These are phyloP conservation scores for Ceratobasidium sp. DNA, from an alignment of 1,284 basidiomycete species.

Conservation along the genomic window DNA sequence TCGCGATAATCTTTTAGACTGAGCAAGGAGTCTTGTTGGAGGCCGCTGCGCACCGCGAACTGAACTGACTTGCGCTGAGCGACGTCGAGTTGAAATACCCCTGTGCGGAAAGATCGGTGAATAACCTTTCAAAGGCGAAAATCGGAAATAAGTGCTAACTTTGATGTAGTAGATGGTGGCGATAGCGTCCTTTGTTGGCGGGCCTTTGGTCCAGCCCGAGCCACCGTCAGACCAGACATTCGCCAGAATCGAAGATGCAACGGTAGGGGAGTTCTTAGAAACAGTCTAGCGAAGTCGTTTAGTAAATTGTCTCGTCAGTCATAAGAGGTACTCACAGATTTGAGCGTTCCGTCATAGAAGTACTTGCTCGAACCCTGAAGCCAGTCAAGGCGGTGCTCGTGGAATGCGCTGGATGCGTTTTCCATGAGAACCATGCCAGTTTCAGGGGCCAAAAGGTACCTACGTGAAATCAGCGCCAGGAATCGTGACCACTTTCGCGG, in stretches of 20 bases:
- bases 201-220: slow-evolving; percentile 44
- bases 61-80: slow-evolving; percentile 45
- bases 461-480: slow-evolving; percentile 50
- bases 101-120: slow-evolving; percentile 7
- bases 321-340: slow-evolving; percentile 8
- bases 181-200: slow-evolving; percentile 50
- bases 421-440: background rate
- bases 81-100: slow-evolving; percentile 51
- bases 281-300: slow-evolving; percentile 43
- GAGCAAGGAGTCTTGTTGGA: slow-evolving; percentile 47
- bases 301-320: background rate
- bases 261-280: slow-evolving; percentile 49
- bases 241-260: slow-evolving; percentile 29
- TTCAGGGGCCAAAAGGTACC: background rate
- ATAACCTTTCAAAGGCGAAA: too few species aligned
- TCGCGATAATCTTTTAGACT: slow-evolving; percentile 32
- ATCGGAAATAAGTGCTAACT: background rate
- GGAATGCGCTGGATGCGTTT: slow-evolving; percentile 47
- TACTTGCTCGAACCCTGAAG: slow-evolving; percentile 44
- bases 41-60: slow-evolving; percentile 47
- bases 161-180: slow-evolving; percentile 51
- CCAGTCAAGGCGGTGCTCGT: slow-evolving; percentile 52
- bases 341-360: slow-evolving; percentile 48
- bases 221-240: slow-evolving; percentile 48
- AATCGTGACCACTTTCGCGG: slow-evolving; percentile 42